Conservation (phyloP, 202 grass and related monocot genomes). For the Digitaria exilis region DNA sequence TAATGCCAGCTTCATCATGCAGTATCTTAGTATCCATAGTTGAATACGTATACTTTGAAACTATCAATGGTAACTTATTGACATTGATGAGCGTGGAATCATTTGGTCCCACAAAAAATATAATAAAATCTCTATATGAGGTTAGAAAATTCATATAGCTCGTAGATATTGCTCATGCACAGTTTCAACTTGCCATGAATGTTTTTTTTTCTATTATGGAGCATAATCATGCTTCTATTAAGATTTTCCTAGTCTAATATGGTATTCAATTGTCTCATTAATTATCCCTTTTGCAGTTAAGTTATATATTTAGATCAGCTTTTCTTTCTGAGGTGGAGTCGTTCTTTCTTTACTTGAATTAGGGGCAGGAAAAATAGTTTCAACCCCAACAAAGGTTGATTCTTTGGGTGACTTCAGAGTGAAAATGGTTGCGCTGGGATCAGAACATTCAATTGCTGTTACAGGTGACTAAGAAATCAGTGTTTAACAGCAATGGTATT, state of each 20-base stretch:
- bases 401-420: slow-evolving; percentile 69
- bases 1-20: background rate
- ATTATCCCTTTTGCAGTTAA: background rate
- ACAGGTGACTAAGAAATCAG: slow-evolving; percentile 56
- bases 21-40: slow-evolving; percentile 19
- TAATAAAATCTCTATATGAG: background rate
- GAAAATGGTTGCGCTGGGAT: slow-evolving; percentile 75
- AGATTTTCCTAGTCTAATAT: slow-evolving; percentile 19
- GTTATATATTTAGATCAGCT: background rate
- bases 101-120: slow-evolving; percentile 21
- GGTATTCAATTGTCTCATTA: background rate
- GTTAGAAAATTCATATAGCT: background rate
- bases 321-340: slow-evolving; percentile 17
- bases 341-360: slow-evolving; percentile 30
- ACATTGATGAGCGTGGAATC: background rate
- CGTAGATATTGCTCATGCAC: background rate
- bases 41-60: background rate
- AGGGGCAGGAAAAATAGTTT: slow-evolving; percentile 64
- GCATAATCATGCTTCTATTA: slow-evolving; percentile 14
- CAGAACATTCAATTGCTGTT: slow-evolving; percentile 88
- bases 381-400: slow-evolving; percentile 72
- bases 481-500: slow-evolving; percentile 8
- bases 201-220: slow-evolving; percentile 16
- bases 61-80: slow-evolving; percentile 7
- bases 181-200: background rate